Conservation (phyloP, 2,329 filamentous ascomycete genomes). For the Monosporascus cannonballus region DNA sequence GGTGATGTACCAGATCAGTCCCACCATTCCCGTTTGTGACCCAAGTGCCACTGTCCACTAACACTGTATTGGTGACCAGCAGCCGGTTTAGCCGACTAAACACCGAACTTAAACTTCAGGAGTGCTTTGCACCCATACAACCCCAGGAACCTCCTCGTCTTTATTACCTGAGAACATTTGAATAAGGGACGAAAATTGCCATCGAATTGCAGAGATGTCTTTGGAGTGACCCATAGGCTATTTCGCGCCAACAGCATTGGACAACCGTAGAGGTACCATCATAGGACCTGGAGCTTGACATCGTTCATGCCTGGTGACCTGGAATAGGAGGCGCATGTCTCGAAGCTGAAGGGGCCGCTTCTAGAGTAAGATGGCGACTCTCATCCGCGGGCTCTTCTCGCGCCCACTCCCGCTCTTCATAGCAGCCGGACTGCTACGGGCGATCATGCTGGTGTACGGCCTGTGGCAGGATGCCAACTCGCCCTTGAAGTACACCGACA, state of each 20-base stretch:
- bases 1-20: background rate
- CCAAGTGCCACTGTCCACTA: background rate
- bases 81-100: background rate
- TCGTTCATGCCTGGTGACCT: background rate
- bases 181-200: too few species aligned
- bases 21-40: background rate
- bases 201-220: too few species aligned
- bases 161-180: too few species aligned
- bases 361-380: conserved; percentile 14
- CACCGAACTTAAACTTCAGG: background rate
- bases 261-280: background rate
- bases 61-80: too few species aligned
- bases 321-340: background rate
- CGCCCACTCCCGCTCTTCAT: conserved; percentile 46
- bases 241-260: too few species aligned
- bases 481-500: conserved; percentile 95
- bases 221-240: too few species aligned
- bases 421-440: conserved; percentile 58
- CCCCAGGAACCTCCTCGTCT: too few species aligned
- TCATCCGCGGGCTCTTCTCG: conserved; percentile 28
- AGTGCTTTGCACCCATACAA: too few species aligned
- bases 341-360: background rate
- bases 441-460: conserved; percentile 75
- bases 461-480: conserved; percentile 89
- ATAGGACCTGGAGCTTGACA: background rate